Base-by-base conservation (phyloP, 2,329 filamentous ascomycete species). In the Lecanoromycetidae sp. region DNA sequence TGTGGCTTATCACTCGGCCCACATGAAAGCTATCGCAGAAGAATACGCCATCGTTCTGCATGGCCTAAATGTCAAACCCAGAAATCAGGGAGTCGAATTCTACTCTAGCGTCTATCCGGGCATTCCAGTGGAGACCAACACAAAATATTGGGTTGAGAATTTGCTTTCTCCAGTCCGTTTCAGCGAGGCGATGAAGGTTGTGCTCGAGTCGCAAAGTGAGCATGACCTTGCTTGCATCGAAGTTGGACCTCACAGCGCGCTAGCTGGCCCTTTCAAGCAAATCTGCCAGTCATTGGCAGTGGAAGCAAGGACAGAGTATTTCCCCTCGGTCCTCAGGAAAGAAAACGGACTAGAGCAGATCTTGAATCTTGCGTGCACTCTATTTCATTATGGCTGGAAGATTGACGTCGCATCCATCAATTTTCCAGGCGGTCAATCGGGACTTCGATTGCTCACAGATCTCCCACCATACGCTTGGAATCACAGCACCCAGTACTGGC, bases 1-100 rank as follows among this genome's bases (percentile, higher is more conserved):
- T 4, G 50, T 52, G 4, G 60, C 60, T 2, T 62, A 61, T 42
- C 60, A 62, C 58, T 7, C 50, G 5, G 43, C 27, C 5, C 43
- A 45, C 13, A 45, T 45, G 43, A 32, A 32, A 32, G 4, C 6
- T 15, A 17, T 44, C 23, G 42, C 20, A n/a, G 30, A 3, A 15
- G 17, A 22, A 15, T 44, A 44, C 15, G 32, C 12, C n/a, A n/a
- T n/a, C n/a, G n/a, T n/a, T 36, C 29, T 29, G 38, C 17, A 15
- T 10, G 22, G 15, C 30, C 13, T 23, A 17, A 13, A 23, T 5
- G 4, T 30, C 13, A 8, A n/a, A 15, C 27, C 23, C 3, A 7
- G 42, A 10, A 7, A 39, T 33, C 47, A 22, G 15, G 12, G 26
- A 6, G 27, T 34, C n/a, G 17, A 12, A 1, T 49, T 45, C 17